Evolutionary conservation across 2,329 filamentous ascomycete species (phyloP), one percentile per base, ranked within the genome.

Genomic region (Fusarium tupiense): DNA sequence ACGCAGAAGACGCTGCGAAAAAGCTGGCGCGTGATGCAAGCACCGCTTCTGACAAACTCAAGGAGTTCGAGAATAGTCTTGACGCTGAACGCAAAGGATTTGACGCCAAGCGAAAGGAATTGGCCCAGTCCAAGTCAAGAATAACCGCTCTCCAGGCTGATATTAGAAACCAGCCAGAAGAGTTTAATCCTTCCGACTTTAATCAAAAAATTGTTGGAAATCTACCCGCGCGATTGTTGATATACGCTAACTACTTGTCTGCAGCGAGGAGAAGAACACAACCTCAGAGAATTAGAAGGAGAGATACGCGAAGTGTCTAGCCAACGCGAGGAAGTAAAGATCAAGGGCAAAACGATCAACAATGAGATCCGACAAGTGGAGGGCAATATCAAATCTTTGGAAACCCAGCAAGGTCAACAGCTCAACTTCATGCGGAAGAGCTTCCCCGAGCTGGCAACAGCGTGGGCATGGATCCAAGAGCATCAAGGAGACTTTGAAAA

Each of bases 401-500:
- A 94, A 57, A 96, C 94, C 2, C 90, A 93, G 76, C 87, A 91
- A 68, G 95, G 95, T 11, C 92, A 93, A 78, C 92, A 94, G 74
- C 85, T 93, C 63, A 89, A 84, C 56, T 90, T 92, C 73, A 87
- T 99, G 62, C 86, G 85, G 60, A 86, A 80, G 11, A 22, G 88
- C 2, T 92, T 91, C 17, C 80, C 80, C 0, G 93, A 98, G 64
- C 90, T 92, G 6, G 88, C 88, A 17, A 85, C 80, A 73, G 94
- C 91, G 5, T 98, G 94, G 91, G 87, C 91, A 47, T 99, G 96
- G 95, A 88, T 98, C 59, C 88, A 94, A 78, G 82, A 90, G 6
- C 91, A 99, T 80, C 88, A 88, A 67, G 80, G 87, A 62, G 82
- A 88, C 56, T 96, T 98, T 73, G 89, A 93, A 78, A 90, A 92